Evolutionary conservation across 2,329 filamentous ascomycete species (phyloP).

Genomic region (Arthroderma uncinatum): DNA sequence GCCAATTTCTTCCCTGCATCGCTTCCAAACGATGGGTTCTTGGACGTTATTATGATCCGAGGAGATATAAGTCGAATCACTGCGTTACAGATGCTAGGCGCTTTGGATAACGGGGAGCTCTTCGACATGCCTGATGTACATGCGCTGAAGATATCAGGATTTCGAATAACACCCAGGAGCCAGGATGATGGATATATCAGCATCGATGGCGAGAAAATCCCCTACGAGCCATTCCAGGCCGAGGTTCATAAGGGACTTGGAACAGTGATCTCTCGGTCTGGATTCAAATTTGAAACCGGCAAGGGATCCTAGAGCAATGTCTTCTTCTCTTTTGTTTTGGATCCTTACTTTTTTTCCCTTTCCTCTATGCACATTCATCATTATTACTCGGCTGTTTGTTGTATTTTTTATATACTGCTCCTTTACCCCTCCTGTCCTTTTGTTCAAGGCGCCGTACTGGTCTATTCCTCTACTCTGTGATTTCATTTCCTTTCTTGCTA

Average conservation of each 20-base stretch:
- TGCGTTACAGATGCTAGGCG: slow-evolving; percentile 57
- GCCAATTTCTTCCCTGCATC: slow-evolving; percentile 72
- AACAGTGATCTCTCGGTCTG: slow-evolving; percentile 68
- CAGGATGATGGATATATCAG: slow-evolving; percentile 73
- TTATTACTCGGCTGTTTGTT: background rate
- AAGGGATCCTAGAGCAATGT: slow-evolving; percentile 15
- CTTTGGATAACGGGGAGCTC: slow-evolving; percentile 61
- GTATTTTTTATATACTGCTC: background rate
- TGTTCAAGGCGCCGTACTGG: background rate
- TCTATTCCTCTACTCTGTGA: background rate
- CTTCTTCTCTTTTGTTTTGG: background rate
- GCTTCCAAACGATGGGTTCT: slow-evolving; percentile 68
- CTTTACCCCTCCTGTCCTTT: background rate
- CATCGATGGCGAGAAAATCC: slow-evolving; percentile 80
- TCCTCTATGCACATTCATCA: background rate
- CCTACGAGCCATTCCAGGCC: slow-evolving; percentile 81
- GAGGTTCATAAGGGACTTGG: slow-evolving; percentile 77
- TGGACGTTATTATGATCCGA: slow-evolving; percentile 73
- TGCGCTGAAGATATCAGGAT: slow-evolving; percentile 79
- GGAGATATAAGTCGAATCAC: slow-evolving; percentile 59
- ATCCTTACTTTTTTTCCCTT: background rate
- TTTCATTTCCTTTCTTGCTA: slow-evolving; percentile 1
- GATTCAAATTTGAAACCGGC: slow-evolving; percentile 54
- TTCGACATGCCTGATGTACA: slow-evolving; percentile 68
- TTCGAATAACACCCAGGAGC: slow-evolving; percentile 66